phyloP scores from a whole-genome alignment of 2,329 filamentous ascomycete species.

The Aurifilum marmelostoma region DNA sequence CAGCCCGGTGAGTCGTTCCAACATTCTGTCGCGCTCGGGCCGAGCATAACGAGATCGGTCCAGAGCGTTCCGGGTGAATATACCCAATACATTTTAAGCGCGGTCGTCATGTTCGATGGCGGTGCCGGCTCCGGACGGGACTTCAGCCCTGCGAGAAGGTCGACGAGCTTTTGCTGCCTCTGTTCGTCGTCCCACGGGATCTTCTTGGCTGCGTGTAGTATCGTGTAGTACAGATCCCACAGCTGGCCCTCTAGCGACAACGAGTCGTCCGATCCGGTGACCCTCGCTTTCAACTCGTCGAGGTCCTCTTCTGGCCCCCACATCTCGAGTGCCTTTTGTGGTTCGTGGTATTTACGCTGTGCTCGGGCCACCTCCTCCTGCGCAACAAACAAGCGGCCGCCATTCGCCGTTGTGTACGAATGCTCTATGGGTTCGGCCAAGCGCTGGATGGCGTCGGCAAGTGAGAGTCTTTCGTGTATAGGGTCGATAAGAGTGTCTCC shows the following conservation, averaged over 20 bases:
- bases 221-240: conserved; percentile 31
- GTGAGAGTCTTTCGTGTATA: neutral
- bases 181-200: conserved; percentile 27
- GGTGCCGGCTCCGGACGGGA: conserved; percentile 27
- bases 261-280: conserved; percentile 2
- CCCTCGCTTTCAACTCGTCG: neutral
- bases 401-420: conserved; percentile 17
- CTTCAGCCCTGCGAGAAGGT: conserved; percentile 27
- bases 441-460: neutral
- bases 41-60: conserved; percentile 15
- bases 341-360: neutral
- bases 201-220: conserved; percentile 32
- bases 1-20: conserved; percentile 31
- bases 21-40: conserved; percentile 25
- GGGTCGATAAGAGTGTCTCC: neutral
- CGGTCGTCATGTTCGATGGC: conserved; percentile 16
- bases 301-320: conserved; percentile 16
- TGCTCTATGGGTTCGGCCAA: conserved; percentile 20
- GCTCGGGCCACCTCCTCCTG: conserved; percentile 1
- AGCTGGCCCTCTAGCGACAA: conserved; percentile 27
- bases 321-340: conserved; percentile 13
- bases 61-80: neutral
- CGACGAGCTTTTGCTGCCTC: conserved; percentile 27
- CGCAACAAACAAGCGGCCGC: conserved; percentile 15
- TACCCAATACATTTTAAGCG: conserved; percentile 5